Percentiles rank a stretch among this genome's conserved stretches.
Conservation (phyloP, 2,329 filamentous ascomycete genomes). For the Incumbomyces lentus region DNA sequence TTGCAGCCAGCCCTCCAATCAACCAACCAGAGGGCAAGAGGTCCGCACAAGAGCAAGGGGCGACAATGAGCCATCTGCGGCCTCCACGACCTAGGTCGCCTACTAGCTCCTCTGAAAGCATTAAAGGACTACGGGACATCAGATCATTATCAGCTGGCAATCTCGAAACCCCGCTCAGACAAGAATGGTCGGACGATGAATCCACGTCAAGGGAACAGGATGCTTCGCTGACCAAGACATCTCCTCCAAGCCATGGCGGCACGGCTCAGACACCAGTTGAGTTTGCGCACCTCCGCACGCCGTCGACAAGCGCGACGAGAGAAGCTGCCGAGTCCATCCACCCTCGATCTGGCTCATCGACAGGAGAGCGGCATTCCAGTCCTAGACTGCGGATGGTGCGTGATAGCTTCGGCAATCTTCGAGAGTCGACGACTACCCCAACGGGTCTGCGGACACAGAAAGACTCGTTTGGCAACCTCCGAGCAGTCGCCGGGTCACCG, state of each 20-base stretch:
- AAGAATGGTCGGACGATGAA: conserved; percentile 29
- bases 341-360: conserved; percentile 8
- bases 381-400: conserved; percentile 29
- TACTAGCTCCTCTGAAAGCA: conserved; percentile 21
- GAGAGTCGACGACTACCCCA: conserved; percentile 5
- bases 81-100: conserved; percentile 17
- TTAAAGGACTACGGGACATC: conserved; percentile 7
- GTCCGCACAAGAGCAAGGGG: conserved; percentile 8
- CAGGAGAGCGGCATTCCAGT: conserved; percentile 15
- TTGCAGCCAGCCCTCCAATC: conserved; percentile 25
- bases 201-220: conserved; percentile 37
- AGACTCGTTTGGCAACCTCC: conserved; percentile 7
- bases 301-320: conserved; percentile 14
- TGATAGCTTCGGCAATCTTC: conserved; percentile 5
- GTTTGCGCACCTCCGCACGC: conserved; percentile 5
- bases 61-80: conserved; percentile 10
- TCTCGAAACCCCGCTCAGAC: conserved; percentile 12
- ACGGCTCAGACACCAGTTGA: conserved; percentile 17
- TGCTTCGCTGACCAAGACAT: conserved; percentile 37
- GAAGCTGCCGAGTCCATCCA: conserved; percentile 9
- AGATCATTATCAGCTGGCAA: conserved; percentile 1
- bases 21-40: conserved; percentile 5
- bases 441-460: neutral
- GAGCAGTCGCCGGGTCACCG: conserved; percentile 3
- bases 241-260: conserved; percentile 24